Evolutionary conservation across 2,329 filamentous ascomycete species (phyloP).

Genomic region (Corynespora cassiicola): DNA sequence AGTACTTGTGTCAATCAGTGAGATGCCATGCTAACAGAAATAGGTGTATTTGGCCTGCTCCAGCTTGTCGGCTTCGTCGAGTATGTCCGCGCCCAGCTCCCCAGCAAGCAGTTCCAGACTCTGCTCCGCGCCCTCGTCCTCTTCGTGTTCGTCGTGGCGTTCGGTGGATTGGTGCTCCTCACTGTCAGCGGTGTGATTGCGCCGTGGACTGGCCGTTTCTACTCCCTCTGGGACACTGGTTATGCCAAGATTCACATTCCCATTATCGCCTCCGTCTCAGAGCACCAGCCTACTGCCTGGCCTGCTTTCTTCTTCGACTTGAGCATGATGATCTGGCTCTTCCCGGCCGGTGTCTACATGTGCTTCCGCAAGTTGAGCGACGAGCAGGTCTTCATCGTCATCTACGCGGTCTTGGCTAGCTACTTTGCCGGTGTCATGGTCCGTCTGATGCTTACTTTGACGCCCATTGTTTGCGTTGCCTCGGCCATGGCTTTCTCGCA

Average conservation of each 20-base stretch:
- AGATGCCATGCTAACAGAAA: constrained; percentile 22
- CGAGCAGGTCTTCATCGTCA: constrained; percentile 97
- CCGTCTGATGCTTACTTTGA: constrained; percentile 95
- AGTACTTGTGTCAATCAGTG: constrained; percentile 32
- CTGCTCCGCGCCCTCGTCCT: constrained; percentile 81
- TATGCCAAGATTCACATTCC: constrained; percentile 99
- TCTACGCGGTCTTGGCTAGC: constrained; percentile 94
- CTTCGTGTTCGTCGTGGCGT: constrained; percentile 73
- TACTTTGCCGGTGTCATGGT: constrained; percentile 99
- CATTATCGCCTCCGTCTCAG: constrained; percentile 99
- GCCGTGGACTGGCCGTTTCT: constrained; percentile 98
- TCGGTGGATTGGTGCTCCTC: constrained; percentile 78
- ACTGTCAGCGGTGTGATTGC: constrained; percentile 92
- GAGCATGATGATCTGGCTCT: constrained; percentile 98
- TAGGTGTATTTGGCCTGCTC: constrained; percentile 92
- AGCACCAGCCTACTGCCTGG: constrained; percentile 99
- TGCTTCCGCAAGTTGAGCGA: constrained; percentile 94
- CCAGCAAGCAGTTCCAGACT: constrained; percentile 92
- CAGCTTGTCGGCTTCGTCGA: constrained; percentile 93
- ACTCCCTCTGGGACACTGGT: constrained; percentile 97
- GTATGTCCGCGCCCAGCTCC: constrained; percentile 85
- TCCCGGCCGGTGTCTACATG: constrained; percentile 97
- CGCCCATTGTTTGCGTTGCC: constrained; percentile 93
- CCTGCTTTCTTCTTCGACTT: constrained; percentile 99
- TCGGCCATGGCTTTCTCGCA: constrained; percentile 87